Evolutionary conservation across 257 asterid species (phyloP).

Genomic region (Parsonsia alboflavescens): DNA sequence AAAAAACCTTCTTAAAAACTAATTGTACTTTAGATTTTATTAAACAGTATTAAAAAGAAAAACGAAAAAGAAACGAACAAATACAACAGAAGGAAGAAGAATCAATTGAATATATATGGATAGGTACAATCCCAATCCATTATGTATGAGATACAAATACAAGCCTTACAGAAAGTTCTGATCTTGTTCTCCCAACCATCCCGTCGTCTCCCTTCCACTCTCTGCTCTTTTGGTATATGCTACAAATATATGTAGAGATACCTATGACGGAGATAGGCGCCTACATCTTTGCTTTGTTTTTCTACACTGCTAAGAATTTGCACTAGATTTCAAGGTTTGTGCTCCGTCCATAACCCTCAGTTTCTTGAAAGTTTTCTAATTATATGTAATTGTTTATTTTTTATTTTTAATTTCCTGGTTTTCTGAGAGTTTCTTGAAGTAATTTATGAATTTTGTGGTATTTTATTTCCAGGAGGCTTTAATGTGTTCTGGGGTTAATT

Average conservation of each 20-base stretch:
- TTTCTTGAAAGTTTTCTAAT: neutral
- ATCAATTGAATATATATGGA: neutral
- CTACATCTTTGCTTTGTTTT: neutral
- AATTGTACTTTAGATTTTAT: neutral
- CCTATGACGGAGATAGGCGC: neutral
- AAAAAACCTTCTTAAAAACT: neutral
- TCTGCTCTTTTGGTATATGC: neutral
- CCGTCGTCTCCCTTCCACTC: constrained; percentile 1
- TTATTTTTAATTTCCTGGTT: neutral
- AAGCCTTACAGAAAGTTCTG: constrained; percentile 28
- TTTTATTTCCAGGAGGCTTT: constrained; percentile 7
- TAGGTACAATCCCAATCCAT: neutral
- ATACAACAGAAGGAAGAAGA: neutral
- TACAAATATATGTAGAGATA: neutral
- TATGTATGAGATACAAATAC: constrained; percentile 9
- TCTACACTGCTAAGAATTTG: neutral
- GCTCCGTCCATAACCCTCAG: neutral
- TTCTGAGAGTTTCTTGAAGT: neutral
- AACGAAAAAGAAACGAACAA: neutral
- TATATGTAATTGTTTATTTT: neutral
- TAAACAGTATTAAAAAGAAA: neutral
- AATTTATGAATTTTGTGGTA: constrained; percentile 2
- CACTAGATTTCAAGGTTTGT: constrained; percentile 15
- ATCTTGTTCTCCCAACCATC: constrained; percentile 29
- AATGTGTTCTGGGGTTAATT: constrained; percentile 11